Evolutionary conservation across 2,329 filamentous ascomycete species (phyloP), one percentile per base, ranked within the genome.

Genomic region (Nothophoma quercina): DNA sequence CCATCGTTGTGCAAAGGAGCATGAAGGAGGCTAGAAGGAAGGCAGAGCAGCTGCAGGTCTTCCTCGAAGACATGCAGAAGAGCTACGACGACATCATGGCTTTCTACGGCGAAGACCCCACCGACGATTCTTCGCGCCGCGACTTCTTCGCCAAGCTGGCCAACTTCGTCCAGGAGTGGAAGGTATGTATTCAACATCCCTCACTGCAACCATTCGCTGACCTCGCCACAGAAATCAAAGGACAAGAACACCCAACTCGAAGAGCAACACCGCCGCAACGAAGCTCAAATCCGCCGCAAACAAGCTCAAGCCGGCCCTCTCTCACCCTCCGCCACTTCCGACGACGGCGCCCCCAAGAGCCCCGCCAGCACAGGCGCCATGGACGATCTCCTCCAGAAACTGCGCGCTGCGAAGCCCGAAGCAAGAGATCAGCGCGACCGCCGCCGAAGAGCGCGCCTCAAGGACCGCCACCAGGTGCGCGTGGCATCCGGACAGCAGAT

Each of bases 21-120:
- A 98, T 99, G 93, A 98, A 97, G 79, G 95, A 99, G 62, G 95
- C 95, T 16, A 82, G 95, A 57, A 85, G 93, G 66, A 99, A 98
- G 80, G 92, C 95, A 2, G 93, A 97, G 75, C 95, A 98, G 78
- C 89, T 98, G 87, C 85, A 91, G 70, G 80, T 98, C 18, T 97
- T 96, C 73, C 79, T 98, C 38, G 93, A 96, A 62, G 92, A 97
- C 72, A 97, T 96, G 91, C 81, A 86, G 63, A 87, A 89, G 69
- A 89, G 89, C 0, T 98, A 93, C 78, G 90, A 96, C 69, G 92
- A 97, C 71, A 97, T 98, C 64, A 92, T 98, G 88, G 84, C 88
- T 5, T 96, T 96, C 77, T 98, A 97, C 71, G 95, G 95, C 60
- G 95, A 99, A 78, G 95, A 99, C 69, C 87, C 90, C 30, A 82